Evolutionary conservation across 441 rosid species (phyloP).

Genomic region (Gossypium schwendimanii): DNA sequence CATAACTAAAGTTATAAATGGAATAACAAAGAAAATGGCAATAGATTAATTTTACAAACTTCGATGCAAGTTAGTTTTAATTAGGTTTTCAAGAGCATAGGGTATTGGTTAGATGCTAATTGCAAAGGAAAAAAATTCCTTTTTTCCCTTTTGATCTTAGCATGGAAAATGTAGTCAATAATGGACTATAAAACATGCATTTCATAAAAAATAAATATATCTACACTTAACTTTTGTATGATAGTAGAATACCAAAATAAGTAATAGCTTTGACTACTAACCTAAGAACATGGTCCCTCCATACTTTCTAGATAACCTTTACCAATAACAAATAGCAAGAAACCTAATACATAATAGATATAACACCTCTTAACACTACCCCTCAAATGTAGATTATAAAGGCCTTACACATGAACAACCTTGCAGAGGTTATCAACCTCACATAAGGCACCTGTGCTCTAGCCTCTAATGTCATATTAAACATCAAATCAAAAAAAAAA

Average conservation of each 20-base stretch:
- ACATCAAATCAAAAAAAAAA: not conserved
- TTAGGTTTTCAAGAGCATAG: not conserved
- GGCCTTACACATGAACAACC: not conserved
- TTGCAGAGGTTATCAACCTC: not conserved
- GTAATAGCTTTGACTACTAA: not conserved
- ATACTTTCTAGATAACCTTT: not conserved
- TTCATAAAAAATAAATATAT: not conserved
- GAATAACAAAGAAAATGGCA: not conserved
- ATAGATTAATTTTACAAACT: not conserved
- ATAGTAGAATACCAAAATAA: not conserved
- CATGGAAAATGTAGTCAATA: not conserved
- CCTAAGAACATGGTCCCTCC: not conserved
- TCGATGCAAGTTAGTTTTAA: not conserved
- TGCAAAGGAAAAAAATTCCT: not conserved
- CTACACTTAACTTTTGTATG: not conserved
- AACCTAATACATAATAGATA: not conserved
- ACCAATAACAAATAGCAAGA: not conserved
- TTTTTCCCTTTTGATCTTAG: not conserved
- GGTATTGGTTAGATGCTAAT: not conserved
- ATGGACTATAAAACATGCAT: not conserved
- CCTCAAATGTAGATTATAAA: not conserved
- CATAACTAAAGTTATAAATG: not conserved
- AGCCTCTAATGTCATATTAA: not conserved
- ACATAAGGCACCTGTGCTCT: not conserved
- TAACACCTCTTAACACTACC: not conserved